Conservation (phyloP, 2,329 filamentous ascomycete species). For the Dactylonectria macrodidyma region DNA sequence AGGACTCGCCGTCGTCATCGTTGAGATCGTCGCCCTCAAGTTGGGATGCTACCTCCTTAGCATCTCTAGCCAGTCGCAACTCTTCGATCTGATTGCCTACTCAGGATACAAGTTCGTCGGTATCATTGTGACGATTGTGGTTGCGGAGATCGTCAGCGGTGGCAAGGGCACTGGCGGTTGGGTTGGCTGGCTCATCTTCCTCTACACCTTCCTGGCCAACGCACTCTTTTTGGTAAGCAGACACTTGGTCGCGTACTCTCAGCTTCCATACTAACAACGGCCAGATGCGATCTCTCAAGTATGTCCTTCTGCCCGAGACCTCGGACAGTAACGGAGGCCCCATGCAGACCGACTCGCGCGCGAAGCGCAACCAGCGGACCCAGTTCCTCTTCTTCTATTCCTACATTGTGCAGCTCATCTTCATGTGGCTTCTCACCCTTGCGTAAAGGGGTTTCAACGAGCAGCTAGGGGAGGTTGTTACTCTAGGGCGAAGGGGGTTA, state of each 20-base stretch:
- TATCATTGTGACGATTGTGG: conserved; percentile 88
- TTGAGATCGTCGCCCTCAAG: conserved; percentile 93
- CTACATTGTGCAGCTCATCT: conserved; percentile 92
- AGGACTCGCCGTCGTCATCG: conserved; percentile 84
- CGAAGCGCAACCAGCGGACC: conserved; percentile 88
- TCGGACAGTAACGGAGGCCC: conserved; percentile 75
- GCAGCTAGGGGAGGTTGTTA: not conserved
- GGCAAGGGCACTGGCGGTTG: conserved; percentile 88
- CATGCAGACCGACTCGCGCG: conserved; percentile 81
- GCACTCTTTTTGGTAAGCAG: conserved; percentile 89
- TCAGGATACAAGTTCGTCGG: conserved; percentile 99
- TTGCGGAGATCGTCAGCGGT: conserved; percentile 83
- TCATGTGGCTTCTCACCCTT: conserved; percentile 85
- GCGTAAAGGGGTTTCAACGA: conserved; percentile 48
- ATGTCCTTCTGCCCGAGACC: conserved; percentile 92
- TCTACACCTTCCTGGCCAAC: conserved; percentile 94
- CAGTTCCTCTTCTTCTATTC: conserved; percentile 96
- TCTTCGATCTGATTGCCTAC: conserved; percentile 95
- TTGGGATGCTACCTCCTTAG: conserved; percentile 93
- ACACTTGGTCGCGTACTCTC: not conserved
- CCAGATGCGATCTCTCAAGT: conserved; percentile 93
- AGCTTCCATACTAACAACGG: conserved; percentile 32
- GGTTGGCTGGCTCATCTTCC: conserved; percentile 90
- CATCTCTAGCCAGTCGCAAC: conserved; percentile 94
- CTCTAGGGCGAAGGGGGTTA: not conserved